Evolutionary conservation across 345 rosid species (phyloP).

Genomic region (Populus pruinosa): DNA sequence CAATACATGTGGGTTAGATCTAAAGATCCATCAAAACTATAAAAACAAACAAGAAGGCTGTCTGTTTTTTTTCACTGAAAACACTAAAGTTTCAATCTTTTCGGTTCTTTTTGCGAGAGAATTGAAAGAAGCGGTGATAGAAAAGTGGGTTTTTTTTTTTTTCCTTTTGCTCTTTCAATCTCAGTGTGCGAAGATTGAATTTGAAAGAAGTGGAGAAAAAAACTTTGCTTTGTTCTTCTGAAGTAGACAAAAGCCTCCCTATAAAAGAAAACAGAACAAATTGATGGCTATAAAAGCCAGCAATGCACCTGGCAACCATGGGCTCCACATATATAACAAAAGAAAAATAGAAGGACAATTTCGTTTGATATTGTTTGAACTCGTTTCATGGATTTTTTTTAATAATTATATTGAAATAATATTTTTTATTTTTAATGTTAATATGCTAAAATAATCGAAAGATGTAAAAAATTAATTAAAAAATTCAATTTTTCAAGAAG

Average conservation of each 20-base stretch:
- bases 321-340: conserved; percentile 35
- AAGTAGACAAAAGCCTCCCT: conserved; percentile 21
- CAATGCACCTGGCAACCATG: conserved; percentile 36
- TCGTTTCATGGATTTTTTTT: too few species aligned
- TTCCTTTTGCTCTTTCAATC: neutral
- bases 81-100: neutral
- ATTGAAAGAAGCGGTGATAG: neutral
- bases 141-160: neutral
- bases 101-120: neutral
- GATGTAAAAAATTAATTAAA: too few species aligned
- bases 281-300: conserved; percentile 38
- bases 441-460: too few species aligned
- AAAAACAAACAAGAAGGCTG: neutral
- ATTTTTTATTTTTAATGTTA: too few species aligned
- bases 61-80: neutral
- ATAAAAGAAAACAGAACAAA: conserved; percentile 33
- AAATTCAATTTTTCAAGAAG: too few species aligned
- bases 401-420: too few species aligned
- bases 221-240: conserved; percentile 14
- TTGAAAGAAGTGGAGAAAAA: conserved; percentile 21
- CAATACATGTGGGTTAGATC: conserved; percentile 52
- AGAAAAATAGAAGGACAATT: neutral
- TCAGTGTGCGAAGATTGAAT: neutral
- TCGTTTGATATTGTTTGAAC: too few species aligned
- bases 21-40: conserved; percentile 41